Percentiles rank a stretch among this genome's conserved stretches.
phyloP scores from a whole-genome alignment of 768 basidiomycete species.

The Strobilomyces confusus region DNA sequence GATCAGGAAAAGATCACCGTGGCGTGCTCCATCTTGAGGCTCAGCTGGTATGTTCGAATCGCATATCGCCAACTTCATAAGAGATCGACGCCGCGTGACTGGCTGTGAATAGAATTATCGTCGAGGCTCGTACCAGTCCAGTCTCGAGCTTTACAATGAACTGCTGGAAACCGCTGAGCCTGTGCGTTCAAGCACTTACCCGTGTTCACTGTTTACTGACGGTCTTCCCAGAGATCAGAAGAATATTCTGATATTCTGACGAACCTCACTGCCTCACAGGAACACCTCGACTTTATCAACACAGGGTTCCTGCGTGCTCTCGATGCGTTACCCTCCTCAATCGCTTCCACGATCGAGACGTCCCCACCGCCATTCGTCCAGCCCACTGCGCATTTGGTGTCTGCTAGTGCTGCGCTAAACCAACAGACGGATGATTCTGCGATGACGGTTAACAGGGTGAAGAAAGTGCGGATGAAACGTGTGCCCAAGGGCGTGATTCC shows the following conservation, averaged over 20 bases:
- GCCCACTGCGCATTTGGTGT: slow-evolving; percentile 24
- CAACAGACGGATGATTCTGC: slow-evolving; percentile 34
- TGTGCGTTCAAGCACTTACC: slow-evolving; percentile 43
- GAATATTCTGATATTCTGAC: slow-evolving; percentile 85
- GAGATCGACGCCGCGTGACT: slow-evolving; percentile 13
- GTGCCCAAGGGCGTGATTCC: slow-evolving; percentile 73
- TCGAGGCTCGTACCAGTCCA: slow-evolving; percentile 66
- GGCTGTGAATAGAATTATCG: slow-evolving; percentile 61
- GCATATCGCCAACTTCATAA: slow-evolving; percentile 16
- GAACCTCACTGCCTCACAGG: slow-evolving; percentile 78
- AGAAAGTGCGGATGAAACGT: slow-evolving; percentile 59
- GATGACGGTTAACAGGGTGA: slow-evolving; percentile 37
- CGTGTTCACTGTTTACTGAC: slow-evolving; percentile 1
- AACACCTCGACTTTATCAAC: slow-evolving; percentile 81
- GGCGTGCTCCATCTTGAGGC: slow-evolving; percentile 80
- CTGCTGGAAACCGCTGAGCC: slow-evolving; percentile 75
- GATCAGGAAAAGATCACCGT: slow-evolving; percentile 44
- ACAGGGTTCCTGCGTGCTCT: slow-evolving; percentile 62
- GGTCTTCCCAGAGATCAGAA: slow-evolving; percentile 60
- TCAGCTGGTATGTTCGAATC: slow-evolving; percentile 63
- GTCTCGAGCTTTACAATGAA: slow-evolving; percentile 75
- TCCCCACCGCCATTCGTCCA: slow-evolving; percentile 53
- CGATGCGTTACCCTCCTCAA: slow-evolving; percentile 51
- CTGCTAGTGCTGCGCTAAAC: slow-evolving; percentile 22
- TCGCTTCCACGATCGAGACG: slow-evolving; percentile 55